These are phyloP conservation scores for Clarkia xantiana DNA, from an alignment of 345 rosid species.

Conservation along the genomic window DNA sequence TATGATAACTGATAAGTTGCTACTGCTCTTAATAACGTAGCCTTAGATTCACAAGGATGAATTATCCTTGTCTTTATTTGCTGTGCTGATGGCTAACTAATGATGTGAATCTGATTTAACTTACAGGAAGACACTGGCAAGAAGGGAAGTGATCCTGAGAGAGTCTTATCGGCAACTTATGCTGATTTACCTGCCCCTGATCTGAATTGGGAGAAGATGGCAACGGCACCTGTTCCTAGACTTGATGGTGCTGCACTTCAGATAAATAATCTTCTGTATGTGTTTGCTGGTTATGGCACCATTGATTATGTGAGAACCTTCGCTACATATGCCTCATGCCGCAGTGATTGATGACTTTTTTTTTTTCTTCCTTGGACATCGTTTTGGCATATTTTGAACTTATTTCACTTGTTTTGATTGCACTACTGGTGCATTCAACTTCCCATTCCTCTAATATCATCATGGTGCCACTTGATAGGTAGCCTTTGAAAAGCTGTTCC, in stretches of 20 bases:
- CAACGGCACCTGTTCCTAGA: slow-evolving; percentile 83
- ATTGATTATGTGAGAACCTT: slow-evolving; percentile 50
- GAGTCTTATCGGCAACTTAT: slow-evolving; percentile 77
- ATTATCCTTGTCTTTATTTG: neutral
- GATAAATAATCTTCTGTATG: slow-evolving; percentile 58
- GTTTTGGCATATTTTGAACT: too few relatives aligned
- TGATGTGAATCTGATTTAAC: neutral
- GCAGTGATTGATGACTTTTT: too few relatives aligned
- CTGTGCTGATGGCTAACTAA: neutral
- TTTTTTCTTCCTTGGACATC: too few relatives aligned
- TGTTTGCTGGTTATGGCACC: slow-evolving; percentile 90
- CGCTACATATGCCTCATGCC: neutral
- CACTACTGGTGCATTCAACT: too few relatives aligned
- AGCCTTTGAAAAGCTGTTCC: too few relatives aligned
- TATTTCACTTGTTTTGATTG: too few relatives aligned
- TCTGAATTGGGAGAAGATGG: slow-evolving; percentile 81
- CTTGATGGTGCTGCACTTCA: slow-evolving; percentile 88
- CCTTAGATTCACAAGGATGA: neutral
- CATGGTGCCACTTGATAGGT: too few relatives aligned
- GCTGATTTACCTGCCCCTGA: slow-evolving; percentile 78
- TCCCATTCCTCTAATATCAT: too few relatives aligned
- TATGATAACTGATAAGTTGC: too few relatives aligned
- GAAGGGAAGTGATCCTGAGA: slow-evolving; percentile 25
- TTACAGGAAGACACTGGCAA: slow-evolving; percentile 19
- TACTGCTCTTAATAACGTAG: too few relatives aligned